Evolutionary conservation across 306 rosid genomes (phyloP).

Genomic region (Prunus mongolica): DNA sequence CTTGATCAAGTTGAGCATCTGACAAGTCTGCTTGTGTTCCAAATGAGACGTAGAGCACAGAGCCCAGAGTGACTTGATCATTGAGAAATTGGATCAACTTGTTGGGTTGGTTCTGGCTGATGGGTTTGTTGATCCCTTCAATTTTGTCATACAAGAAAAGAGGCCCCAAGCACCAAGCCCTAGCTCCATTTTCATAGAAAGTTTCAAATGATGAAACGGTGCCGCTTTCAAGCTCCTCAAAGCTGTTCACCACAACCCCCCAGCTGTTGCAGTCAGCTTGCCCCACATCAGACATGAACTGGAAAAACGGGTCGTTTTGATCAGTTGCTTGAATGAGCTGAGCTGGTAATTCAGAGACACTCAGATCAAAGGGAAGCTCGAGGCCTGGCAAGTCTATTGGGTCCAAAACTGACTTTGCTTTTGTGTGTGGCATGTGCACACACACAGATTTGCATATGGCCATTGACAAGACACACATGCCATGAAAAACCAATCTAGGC

Average conservation of each 20-base stretch:
- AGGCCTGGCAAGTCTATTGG: constrained; percentile 13
- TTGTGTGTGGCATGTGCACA: not conserved
- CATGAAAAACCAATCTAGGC: constrained; percentile 25
- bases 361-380: constrained; percentile 9
- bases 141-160: constrained; percentile 13
- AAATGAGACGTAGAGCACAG: constrained; percentile 32
- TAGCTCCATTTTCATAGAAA: constrained; percentile 10
- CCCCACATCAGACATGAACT: constrained; percentile 13
- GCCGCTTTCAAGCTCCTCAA: constrained; percentile 23
- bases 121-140: not conserved
- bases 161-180: constrained; percentile 31
- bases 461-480: constrained; percentile 31
- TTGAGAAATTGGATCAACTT: not conserved
- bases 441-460: constrained; percentile 25
- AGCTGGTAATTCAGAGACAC: constrained; percentile 14
- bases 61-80: not conserved
- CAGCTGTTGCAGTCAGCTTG: constrained; percentile 19
- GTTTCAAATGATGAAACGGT: constrained; percentile 13
- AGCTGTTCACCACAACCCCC: constrained; percentile 31
- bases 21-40: constrained; percentile 24
- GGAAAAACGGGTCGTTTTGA: not conserved
- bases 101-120: not conserved
- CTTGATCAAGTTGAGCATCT: constrained; percentile 29
- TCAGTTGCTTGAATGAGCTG: not conserved
- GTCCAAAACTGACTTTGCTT: not conserved